Evolutionary conservation across 2,329 filamentous ascomycete species (phyloP).

Genomic region (Sporothrix inflata): DNA sequence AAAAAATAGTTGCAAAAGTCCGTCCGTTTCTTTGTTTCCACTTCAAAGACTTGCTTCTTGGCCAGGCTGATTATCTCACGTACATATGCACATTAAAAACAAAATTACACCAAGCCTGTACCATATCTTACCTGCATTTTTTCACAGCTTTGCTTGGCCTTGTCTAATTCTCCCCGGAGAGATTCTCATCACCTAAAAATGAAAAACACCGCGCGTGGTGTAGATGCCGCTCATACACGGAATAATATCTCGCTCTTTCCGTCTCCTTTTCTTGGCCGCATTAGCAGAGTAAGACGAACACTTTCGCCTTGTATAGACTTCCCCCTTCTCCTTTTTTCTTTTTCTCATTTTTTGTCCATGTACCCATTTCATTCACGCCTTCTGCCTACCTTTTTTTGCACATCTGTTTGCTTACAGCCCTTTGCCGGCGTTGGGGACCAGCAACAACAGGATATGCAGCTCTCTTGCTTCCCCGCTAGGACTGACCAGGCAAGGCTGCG

Average conservation of each 20-base stretch:
- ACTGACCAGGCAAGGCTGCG: constrained; percentile 22
- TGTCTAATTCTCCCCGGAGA: neutral
- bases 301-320: neutral
- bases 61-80: constrained; percentile 4
- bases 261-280: neutral
- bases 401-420: neutral
- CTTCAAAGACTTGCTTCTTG: neutral
- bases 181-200: neutral
- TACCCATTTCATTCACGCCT: too few species aligned
- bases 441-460: neutral
- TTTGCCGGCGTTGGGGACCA: neutral
- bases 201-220: neutral
- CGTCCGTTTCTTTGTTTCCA: too few species aligned
- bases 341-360: neutral
- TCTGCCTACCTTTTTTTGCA: too few species aligned
- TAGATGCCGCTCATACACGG: too few species aligned
- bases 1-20: too few species aligned
- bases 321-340: neutral
- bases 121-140: neutral
- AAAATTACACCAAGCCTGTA: neutral
- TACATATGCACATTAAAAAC: neutral
- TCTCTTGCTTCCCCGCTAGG: constrained; percentile 25
- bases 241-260: neutral
- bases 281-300: neutral
- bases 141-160: neutral